These are phyloP conservation scores for Penicillium brasilianum DNA, from an alignment of 2,329 filamentous ascomycete species.

Conservation along the genomic window DNA sequence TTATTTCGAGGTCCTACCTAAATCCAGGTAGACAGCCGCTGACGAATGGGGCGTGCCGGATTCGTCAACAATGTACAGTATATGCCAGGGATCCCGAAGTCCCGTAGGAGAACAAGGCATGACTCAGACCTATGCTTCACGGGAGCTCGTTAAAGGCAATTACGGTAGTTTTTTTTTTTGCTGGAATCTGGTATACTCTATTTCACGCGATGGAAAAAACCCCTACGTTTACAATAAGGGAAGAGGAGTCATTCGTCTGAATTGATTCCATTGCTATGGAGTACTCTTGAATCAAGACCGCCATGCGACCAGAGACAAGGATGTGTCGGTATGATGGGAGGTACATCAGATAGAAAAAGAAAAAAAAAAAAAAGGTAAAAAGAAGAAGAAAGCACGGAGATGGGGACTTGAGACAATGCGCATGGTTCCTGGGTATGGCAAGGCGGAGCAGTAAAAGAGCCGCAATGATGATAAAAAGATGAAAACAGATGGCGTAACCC, in stretches of 20 bases:
- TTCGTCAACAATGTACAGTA: not conserved
- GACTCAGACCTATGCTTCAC: too few species aligned
- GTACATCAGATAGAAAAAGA: not conserved
- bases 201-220: too few species aligned
- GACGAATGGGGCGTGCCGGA: not conserved
- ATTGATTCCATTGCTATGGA: slow-evolving; percentile 15
- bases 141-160: too few species aligned
- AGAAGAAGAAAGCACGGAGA: slow-evolving; percentile 13
- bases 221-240: not conserved
- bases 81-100: not conserved
- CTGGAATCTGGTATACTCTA: too few species aligned
- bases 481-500: slow-evolving; percentile 8
- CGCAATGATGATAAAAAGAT: slow-evolving; percentile 4
- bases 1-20: too few species aligned
- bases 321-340: slow-evolving; percentile 15
- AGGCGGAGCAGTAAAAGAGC: slow-evolving; percentile 23
- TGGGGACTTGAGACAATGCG: slow-evolving; percentile 30
- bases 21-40: not conserved
- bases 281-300: slow-evolving; percentile 11
- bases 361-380: slow-evolving; percentile 1
- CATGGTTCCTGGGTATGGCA: slow-evolving; percentile 27
- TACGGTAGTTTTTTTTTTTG: too few species aligned
- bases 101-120: not conserved
- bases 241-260: not conserved
- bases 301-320: slow-evolving; percentile 17